Percentiles rank a stretch among this genome's conserved stretches.
phyloP scores from a whole-genome alignment of 257 asterid species.

The Knoxia roxburghii region DNA sequence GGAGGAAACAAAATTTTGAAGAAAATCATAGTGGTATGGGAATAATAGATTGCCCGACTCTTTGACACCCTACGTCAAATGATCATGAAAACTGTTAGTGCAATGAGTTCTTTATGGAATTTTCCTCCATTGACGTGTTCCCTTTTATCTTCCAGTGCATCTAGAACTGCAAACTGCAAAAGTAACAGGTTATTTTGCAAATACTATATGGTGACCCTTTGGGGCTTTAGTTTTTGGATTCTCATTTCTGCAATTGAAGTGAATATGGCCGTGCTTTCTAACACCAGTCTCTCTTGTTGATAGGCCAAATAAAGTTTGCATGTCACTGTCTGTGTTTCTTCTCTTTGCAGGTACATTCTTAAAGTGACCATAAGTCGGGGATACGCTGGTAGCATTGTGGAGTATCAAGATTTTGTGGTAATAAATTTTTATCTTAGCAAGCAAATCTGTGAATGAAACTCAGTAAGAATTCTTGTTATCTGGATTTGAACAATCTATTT shows the following conservation, averaged over 20 bases:
- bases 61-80: neutral
- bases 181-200: neutral
- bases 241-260: neutral
- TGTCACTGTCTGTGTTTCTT: neutral
- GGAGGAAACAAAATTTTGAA: neutral
- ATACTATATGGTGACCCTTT: too few species aligned
- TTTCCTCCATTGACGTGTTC: too few species aligned
- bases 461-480: neutral
- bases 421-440: slow-evolving; percentile 7
- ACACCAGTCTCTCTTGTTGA: neutral
- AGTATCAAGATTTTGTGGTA: slow-evolving; percentile 95
- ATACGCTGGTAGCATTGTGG: slow-evolving; percentile 91
- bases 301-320: neutral
- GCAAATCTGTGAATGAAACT: slow-evolving; percentile 2
- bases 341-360: slow-evolving; percentile 72
- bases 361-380: slow-evolving; percentile 89
- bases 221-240: neutral
- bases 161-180: neutral
- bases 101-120: too few species aligned
- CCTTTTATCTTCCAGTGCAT: neutral
- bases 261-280: neutral
- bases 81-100: too few species aligned
- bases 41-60: neutral
- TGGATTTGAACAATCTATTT: neutral
- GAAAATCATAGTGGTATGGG: neutral